Base-by-base conservation (phyloP, 352 stramenopile genomes). In the Globisporangium spinosum region DNA sequence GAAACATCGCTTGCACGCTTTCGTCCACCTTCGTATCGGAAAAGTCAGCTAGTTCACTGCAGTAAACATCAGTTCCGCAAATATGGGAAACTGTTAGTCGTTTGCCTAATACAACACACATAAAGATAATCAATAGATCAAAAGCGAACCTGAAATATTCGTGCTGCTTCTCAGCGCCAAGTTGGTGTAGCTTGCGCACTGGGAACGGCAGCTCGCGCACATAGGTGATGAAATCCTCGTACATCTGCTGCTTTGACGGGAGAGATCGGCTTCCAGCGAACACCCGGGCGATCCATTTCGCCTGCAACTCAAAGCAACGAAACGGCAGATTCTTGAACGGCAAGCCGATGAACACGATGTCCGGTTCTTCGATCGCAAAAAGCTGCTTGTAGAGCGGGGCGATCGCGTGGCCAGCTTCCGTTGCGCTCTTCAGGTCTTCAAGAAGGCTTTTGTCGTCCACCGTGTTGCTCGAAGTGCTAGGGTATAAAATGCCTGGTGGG, bases 251-350 rank as follows among this genome's bases (percentile, higher is more conserved):
- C 61, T 88, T 88, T 20, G 83, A 77, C 13, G 86, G 82, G 40
- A 94, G 74, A 23, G 65, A 2, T 15, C 53, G 47, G 1, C 60
- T 70, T 7, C 76, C 78, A 43, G 57, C 55, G 67, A 90, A 94
- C 20, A 94, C 83, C 5, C 69, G 71, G 1, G 82, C 78, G 23
- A 86, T 75, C 86, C 84, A 93, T 65, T 85, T 85, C 63, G 74
- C 74, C 67, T 94, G 86, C n/a, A 93, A 69, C 68, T 93, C 83
- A 62, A 93, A 94, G 67, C 77, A 93, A 1, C 87, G 65, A 51
- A 94, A 94, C n/a, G 84, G 86, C 40, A 94, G 65, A 43, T 92
- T 92, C 68, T 79, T 88, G 59, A 92, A 91, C 0, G 80, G 81
- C 27, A 94, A 65, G 0, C 86, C 86, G 40, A 94, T 67, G 62